These are phyloP conservation scores for Gonapodya sp. DNA, from an alignment of 192 early-diverging fungal species.

Conservation along the genomic window DNA sequence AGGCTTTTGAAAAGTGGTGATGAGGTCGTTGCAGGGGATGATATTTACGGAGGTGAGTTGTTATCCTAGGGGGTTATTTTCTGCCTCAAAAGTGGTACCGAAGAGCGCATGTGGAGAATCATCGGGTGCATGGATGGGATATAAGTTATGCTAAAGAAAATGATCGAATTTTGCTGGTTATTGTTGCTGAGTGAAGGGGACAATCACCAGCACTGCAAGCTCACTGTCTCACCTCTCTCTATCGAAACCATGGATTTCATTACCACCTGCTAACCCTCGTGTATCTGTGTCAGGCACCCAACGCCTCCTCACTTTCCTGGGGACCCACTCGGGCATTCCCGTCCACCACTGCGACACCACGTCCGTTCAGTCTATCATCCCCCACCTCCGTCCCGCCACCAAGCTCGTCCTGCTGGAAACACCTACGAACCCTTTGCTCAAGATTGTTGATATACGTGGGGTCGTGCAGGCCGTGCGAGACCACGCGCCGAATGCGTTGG, in stretches of 20 bases:
- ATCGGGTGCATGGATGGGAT: too few relatives aligned
- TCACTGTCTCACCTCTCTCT: neutral
- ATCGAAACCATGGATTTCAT: neutral
- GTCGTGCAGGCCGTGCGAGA: constrained; percentile 65
- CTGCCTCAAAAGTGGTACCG: constrained; percentile 7
- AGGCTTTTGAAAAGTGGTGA: constrained; percentile 79
- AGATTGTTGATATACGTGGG: constrained; percentile 78
- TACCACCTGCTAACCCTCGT: neutral
- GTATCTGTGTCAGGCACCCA: constrained; percentile 61
- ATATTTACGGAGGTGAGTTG: constrained; percentile 79
- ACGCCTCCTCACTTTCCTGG: constrained; percentile 77
- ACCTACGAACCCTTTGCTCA: constrained; percentile 94
- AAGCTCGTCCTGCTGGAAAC: constrained; percentile 84
- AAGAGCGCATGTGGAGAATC: too few relatives aligned
- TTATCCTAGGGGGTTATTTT: constrained; percentile 18
- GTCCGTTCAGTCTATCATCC: constrained; percentile 40
- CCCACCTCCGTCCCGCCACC: constrained; percentile 65
- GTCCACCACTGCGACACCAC: constrained; percentile 93
- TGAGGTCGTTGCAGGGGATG: constrained; percentile 89
- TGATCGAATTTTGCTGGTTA: too few relatives aligned
- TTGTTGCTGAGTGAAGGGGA: too few relatives aligned
- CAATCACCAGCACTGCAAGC: neutral
- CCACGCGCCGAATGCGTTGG: constrained; percentile 64
- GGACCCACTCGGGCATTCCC: constrained; percentile 64
- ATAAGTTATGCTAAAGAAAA: too few relatives aligned